phyloP scores from a whole-genome alignment of 73 alveolate genomes.

The Symbiodinium natans region DNA sequence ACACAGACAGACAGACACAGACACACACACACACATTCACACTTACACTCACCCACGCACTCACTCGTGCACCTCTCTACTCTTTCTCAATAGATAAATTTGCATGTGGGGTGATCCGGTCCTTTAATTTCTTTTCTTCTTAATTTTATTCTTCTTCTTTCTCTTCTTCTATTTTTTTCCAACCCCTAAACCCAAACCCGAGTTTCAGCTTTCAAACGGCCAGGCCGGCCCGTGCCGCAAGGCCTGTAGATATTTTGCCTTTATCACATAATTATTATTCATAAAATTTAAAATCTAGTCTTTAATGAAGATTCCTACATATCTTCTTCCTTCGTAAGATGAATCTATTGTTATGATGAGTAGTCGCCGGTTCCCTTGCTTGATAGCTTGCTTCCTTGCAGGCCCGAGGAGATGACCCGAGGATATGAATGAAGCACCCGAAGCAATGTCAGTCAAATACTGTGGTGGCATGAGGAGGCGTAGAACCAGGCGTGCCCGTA shows the following conservation, averaged over 20 bases:
- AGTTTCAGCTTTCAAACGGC: no score
- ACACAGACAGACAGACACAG: background rate
- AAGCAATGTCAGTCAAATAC: background rate
- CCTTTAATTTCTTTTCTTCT: no score
- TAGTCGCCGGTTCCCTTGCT: background rate
- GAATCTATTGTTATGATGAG: background rate
- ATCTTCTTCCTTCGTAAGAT: background rate
- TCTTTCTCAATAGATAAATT: no score
- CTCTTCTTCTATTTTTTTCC: no score
- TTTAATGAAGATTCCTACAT: background rate
- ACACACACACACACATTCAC: background rate
- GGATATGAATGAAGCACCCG: background rate
- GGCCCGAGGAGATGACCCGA: background rate
- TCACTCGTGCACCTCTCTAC: no score
- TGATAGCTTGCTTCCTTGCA: constrained; percentile 37
- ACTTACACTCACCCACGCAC: no score
- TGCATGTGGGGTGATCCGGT: no score
- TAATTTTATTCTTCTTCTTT: no score
- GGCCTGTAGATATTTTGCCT: background rate
- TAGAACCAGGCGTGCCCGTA: background rate
- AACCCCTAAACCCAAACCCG: no score
- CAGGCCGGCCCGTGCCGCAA: no score
- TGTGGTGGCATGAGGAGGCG: background rate
- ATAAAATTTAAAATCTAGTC: background rate
- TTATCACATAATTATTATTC: no score